These are phyloP conservation scores for Ceratocystis cubensis DNA, from an alignment of 2,329 filamentous ascomycete species.

Conservation along the genomic window DNA sequence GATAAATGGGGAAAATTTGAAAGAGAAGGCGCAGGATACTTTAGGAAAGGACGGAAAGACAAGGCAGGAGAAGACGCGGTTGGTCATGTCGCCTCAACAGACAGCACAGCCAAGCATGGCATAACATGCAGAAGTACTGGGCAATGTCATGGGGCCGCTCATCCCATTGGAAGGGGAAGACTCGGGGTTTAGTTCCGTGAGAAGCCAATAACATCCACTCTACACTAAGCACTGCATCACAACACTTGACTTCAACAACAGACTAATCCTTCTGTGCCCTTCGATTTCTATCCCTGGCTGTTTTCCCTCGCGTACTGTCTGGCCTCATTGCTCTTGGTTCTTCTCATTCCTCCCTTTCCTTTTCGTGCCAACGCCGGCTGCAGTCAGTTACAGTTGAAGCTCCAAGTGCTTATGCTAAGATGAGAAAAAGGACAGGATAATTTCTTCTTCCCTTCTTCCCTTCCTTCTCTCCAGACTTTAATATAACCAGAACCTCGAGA, in stretches of 20 bases:
- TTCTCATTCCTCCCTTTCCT: neutral
- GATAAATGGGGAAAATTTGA: conserved; percentile 24
- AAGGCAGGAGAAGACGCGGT: conserved; percentile 28
- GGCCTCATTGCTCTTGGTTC: neutral
- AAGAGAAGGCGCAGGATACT: conserved; percentile 23
- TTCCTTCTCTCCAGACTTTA: neutral
- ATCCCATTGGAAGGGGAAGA: neutral
- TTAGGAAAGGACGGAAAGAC: conserved; percentile 21
- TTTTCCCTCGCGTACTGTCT: no score
- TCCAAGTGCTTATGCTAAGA: neutral
- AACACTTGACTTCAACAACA: neutral
- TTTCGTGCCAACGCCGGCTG: neutral
- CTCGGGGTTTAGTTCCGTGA: conserved; percentile 6
- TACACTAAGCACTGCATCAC: no score
- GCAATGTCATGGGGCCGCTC: neutral
- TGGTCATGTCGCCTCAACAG: conserved; percentile 6
- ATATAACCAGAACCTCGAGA: neutral
- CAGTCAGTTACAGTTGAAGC: neutral
- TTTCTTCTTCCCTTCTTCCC: neutral
- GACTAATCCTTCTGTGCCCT: neutral
- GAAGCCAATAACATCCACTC: neutral
- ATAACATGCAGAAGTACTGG: conserved; percentile 7
- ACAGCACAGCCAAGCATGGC: neutral
- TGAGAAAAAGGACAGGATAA: neutral
- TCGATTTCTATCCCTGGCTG: neutral